Base-by-base conservation (phyloP, 2,329 filamentous ascomycete genomes). In the Diplodia corticola region DNA sequence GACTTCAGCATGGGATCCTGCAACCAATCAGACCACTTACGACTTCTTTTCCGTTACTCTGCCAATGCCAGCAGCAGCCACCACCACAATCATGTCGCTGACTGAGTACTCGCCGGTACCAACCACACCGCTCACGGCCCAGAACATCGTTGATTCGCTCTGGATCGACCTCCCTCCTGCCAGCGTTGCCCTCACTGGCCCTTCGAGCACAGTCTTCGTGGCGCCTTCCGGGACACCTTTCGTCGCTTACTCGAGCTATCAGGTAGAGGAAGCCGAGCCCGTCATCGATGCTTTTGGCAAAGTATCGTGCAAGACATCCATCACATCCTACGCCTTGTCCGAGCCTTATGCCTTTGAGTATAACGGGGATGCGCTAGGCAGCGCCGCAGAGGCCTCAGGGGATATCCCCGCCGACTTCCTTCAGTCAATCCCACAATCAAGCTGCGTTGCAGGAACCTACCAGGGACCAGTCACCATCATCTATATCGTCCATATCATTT, bases 221-320 rank as follows among this genome's bases (percentile, higher is more conserved):
- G 69, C 69, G 63, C 68, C 74, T 3, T 76, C 75, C 17, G 73
- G 70, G 51, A 80, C 79, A 0, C 77, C 80, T 0, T 79, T 81
- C 53, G 75, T 81, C 6, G 78, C 80, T 67, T 80, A 82, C 69
- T 78, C 76, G 20, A 72, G 72, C 5, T 82, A 81, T 67, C 79
- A 81, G 66, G 73, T 82, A n/a, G 76, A 79, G 59, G 74, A 67
- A 30, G 72, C 73, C 44, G 65, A 70, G n/a, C 68, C 69, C 3
- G 70, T 70, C 15, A 72, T 69, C 5, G 53, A 69, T 22, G 59
- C 64, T 12, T 70, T 77, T 64, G 76, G 77, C 10, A 71, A 69
- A 10, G 63, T 73, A 3, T 70, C 57, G 2, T 77, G 75, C 66
- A 71, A 68, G 12, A 75, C 75, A 48, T 70, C 67, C 0, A 80